Base-by-base conservation (phyloP, 2,329 filamentous ascomycete genomes). In the Curvularia spicifera region DNA sequence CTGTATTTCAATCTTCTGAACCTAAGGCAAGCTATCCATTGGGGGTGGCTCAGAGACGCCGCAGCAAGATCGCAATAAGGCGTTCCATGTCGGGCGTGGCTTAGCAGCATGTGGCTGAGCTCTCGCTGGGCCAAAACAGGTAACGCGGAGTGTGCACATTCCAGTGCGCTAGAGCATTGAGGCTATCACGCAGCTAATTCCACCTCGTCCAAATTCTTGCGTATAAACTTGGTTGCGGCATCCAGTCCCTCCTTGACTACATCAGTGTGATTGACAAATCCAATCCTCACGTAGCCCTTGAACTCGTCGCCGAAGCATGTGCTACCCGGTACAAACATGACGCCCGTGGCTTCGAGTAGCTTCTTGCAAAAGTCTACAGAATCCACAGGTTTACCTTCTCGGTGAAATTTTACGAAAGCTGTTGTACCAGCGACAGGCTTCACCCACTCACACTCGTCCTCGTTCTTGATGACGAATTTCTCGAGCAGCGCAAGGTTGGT, bases 371-470 rank as follows among this genome's bases (percentile, higher is more conserved):
- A 89, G 4, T 81, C 81, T n/a, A 84, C 85, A 61, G 93, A 89
- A 67, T 94, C 86, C 0, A 96, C 83, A 1, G 86, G 82, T 71
- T 83, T 80, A 0, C 84, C 86, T 45, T 84, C 83, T 50, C 83
- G 81, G 52, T 80, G 81, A 64, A 96, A 91, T 67, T 84, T 86
- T 56, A 96, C 78, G 69, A 96, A 91, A 0, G 90, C 89, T 8
- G 90, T 94, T 1, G 91, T 96, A 0, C 91, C 92, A 0, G 90
- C 91, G 5, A 85, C 85, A 1, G 92, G 92, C 74, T 86, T 89
- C 4, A 87, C 82, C 89, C 90, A 95, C 1, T 84, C 83, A 67
- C 87, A 89, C 6, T 85, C 82, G 61, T 84, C 83, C 39, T 83
- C 80, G 70, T 93, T 84, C 51, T 84, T 83, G 28, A 87, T 81